Evolutionary conservation across 768 basidiomycete species (phyloP), one percentile per base, ranked within the genome.

Genomic region (Suillus clintonianus): DNA sequence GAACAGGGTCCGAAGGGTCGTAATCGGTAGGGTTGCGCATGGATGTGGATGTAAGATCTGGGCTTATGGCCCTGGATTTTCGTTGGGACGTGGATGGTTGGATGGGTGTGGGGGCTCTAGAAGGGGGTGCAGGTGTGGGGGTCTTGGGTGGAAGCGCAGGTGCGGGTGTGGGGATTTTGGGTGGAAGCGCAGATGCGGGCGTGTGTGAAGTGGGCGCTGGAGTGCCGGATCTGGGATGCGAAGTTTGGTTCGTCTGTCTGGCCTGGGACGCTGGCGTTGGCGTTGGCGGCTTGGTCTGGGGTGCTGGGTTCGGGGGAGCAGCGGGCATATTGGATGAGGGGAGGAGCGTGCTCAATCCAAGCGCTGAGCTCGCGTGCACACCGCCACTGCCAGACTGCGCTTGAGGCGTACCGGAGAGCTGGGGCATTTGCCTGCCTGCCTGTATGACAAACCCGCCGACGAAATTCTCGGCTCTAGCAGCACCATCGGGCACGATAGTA

Each of bases 31-130:
- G 19, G 22, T 55, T 32, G 15, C 27, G 45, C 37, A 17, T 22
- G 4, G 62, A 53, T 24, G 55, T 70, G 68, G n/a, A 24, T 37
- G 55, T 56, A 27, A 39, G 37, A 57, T 17, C 55, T 57, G 56
- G 39, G 24, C 24, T 57, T 17, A 39, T 27, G 37, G 22, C 24
- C n/a, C 36, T 37, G 27, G 56, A 41, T 41, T 27, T 57, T 4
- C 36, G 54, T 37, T 7, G 36, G n/a, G 54, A 14, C 5, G 53
- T 36, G 4, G 53, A 1, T 5, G 32, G n/a, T n/a, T n/a, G 17
- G 1, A 32, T n/a, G 10, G 55, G 56, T 8, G 56, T 57, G 17
- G 10, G 39, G 19, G 39, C 19, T 24, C 39, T 57, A 17, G 56
- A 41, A 10, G 17, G 27, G 27, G 39, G 17, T 27, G 5, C 27